Conservation (phyloP, 2,329 filamentous ascomycete species). For the Colletotrichum sp. region DNA sequence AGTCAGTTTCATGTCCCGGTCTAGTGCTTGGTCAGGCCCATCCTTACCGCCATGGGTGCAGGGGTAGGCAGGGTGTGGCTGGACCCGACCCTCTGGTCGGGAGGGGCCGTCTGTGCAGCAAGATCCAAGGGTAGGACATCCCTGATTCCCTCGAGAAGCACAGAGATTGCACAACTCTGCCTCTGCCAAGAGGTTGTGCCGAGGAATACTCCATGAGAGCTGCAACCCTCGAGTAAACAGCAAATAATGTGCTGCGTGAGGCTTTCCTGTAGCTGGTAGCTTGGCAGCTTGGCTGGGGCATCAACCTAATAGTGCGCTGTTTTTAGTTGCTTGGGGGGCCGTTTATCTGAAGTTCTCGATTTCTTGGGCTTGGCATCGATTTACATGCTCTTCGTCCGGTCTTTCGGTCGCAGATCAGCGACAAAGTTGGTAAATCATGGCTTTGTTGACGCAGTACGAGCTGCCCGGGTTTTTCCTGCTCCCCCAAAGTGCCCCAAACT, state of each 20-base stretch:
- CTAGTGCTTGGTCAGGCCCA: not conserved
- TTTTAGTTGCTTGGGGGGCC: not conserved
- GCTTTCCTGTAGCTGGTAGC: not conserved
- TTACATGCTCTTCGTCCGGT: not conserved
- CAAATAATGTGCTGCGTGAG: not conserved
- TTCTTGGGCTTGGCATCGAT: not conserved
- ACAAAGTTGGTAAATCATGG: not conserved
- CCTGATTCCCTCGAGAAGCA: not conserved
- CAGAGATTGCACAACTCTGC: not conserved
- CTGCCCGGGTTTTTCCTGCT: not conserved
- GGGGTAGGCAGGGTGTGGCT: not conserved
- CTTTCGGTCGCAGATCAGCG: not conserved
- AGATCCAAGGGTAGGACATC: not conserved
- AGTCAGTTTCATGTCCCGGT: conserved; percentile 3
- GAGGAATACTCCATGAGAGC: not conserved
- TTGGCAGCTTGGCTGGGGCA: conserved; percentile 3
- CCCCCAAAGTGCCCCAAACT: not conserved
- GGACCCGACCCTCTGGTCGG: conserved; percentile 8
- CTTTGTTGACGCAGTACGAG: not conserved
- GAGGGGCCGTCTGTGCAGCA: conserved; percentile 12
- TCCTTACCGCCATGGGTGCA: not conserved
- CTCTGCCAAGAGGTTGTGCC: not conserved
- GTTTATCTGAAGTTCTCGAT: not conserved
- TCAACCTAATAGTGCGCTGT: not conserved
- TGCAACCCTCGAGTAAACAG: not conserved